Base-by-base conservation (phyloP, 164 flowering plant genomes). In the Vitis amurensis region DNA sequence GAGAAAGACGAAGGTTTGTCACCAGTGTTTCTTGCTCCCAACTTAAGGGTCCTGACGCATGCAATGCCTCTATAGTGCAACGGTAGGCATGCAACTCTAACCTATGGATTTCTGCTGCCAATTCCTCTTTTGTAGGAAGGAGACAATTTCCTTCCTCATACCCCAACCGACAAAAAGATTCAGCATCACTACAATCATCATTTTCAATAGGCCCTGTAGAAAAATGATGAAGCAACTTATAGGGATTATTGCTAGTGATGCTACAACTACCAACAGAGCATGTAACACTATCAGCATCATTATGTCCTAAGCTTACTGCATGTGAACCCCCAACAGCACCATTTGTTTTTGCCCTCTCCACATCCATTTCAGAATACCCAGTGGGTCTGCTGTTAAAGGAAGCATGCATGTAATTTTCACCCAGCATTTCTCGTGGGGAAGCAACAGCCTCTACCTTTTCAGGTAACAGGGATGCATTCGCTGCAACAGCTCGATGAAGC, bases 251-350 rank as follows among this genome's bases (percentile, higher is more conserved):
- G 74, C 78, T 76, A 78, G 47, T 62, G 71, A 78, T 67, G 73
- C 90, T 85, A 85, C 97, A 91, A 79, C 99, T 92, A 88, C 85
- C 99, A 72, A 91, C 92, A 66, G 95, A 91, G 79, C 83, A 87
- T 19, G 75, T 63, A 71, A 77, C 76, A 74, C 84, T 82, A 65
- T 84, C 85, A 67, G 78, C 77, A 68, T 81, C 85, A 81, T 58
- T 76, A 59, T 75, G 58, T 70, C 82, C 89, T 72, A 83, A 63
- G 66, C 74, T 63, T 77, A 75, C 73, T 56, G 77, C 75, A 74
- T 27, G 15, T 13, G 73, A 76, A 79, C 71, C 70, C 56, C 80
- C 83, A 72, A 73, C 75, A 66, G 59, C 68, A 50, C 73, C 81
- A 78, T 55, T 78, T 76, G 68, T 52, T 71, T 80, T 77, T 63